Evolutionary conservation across 306 rosid genomes (phyloP).

Genomic region (Hippophae rhamnoides): DNA sequence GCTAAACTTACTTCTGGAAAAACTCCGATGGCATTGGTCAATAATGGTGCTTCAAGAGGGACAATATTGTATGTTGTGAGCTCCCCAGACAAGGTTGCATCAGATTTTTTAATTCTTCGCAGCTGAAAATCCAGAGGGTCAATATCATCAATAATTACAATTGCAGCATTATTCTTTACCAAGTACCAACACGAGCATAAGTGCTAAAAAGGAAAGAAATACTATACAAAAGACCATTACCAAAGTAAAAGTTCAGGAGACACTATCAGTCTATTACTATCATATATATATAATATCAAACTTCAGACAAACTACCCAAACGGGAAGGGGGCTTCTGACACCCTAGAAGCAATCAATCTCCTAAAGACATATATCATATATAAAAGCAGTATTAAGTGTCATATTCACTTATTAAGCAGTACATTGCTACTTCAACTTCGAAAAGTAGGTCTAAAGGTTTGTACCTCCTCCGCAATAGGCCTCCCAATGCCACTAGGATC

Average conservation of each 20-base stretch:
- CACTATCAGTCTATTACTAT: no score
- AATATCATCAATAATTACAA: constrained; percentile 14
- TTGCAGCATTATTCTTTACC: background rate
- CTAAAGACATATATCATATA: no score
- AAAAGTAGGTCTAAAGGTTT: constrained; percentile 13
- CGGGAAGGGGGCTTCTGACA: no score
- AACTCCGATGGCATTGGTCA: constrained; percentile 77
- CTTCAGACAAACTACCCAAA: no score
- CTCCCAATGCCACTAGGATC: constrained; percentile 78
- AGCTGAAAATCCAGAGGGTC: constrained; percentile 43
- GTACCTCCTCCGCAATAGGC: constrained; percentile 80
- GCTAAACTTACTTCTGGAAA: constrained; percentile 81
- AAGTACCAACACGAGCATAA: background rate
- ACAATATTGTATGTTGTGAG: constrained; percentile 81
- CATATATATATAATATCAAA: no score
- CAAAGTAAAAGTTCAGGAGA: background rate
- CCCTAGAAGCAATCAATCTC: no score
- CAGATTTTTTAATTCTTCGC: constrained; percentile 50
- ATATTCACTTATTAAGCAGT: constrained; percentile 8
- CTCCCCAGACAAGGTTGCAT: constrained; percentile 53
- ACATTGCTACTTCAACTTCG: constrained; percentile 6
- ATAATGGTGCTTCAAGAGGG: constrained; percentile 65
- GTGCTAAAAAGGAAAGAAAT: constrained; percentile 5
- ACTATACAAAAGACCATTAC: constrained; percentile 19
- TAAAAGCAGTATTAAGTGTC: background rate